Evolutionary conservation across 2,329 filamentous ascomycete genomes (phyloP), one percentile per base, ranked within the genome.

Genomic region (Hymenoscyphus linearis): DNA sequence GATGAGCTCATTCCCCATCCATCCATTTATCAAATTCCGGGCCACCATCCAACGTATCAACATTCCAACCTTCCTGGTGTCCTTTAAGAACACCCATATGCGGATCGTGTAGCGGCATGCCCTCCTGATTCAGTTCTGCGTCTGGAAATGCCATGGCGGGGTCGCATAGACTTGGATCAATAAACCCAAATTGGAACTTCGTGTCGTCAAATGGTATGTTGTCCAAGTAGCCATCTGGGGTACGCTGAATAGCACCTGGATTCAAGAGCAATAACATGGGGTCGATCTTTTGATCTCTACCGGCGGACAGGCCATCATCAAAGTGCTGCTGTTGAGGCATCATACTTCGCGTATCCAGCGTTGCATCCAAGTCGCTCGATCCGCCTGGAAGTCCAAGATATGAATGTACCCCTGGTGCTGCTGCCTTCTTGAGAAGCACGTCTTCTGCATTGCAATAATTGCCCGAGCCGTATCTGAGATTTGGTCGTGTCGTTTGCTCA

Each of bases 371-470:
- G 2, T 71, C 66, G 26, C 68, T 65, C 13, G 44, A 50, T 18
- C 76, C 76, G 34, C 74, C 70, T 7, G 71, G 71, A 59, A 78
- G 75, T 47, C 72, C 72, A 16, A 76, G 73, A 36, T 75, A 75
- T 52, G 62, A 64, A 34, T 71, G 68, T 53, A 69, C 67, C 16
- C 68, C 66, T n/a, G 71, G 71, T 16, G 67, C 67, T 13, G 68
- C 73, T 27, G 74, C 73, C 59, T 73, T 77, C 61, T 73, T 77
- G 69, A 81, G 75, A 34, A 76, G 73, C 52, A 81, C 69, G 58
- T 80, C 77, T 63, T 79, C 75, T 1, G 54, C 26, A 16, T 65
- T 62, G 25, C 44, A 50, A 13, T 25, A 50, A 50, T 50, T 50
- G 2, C 44, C 18, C 2, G 25, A 22, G n/a, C 55, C n/a, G 14